phyloP scores from a whole-genome alignment of 768 basidiomycete genomes.

The Suillus americanus region DNA sequence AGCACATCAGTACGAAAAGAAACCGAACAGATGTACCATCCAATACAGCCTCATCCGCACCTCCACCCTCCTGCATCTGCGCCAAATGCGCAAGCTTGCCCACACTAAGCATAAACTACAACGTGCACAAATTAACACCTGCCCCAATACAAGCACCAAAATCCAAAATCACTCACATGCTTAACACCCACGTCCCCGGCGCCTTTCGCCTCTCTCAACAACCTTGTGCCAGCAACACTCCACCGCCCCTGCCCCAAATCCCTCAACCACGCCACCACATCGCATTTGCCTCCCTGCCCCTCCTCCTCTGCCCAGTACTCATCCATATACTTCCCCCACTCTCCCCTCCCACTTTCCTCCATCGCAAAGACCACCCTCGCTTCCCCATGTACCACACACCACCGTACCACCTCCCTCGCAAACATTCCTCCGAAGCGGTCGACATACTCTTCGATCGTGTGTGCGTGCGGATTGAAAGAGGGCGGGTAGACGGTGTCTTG shows the following conservation, averaged over 20 bases:
- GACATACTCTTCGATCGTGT: constrained; percentile 69
- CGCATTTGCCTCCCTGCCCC: constrained; percentile 45
- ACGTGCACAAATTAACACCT: constrained; percentile 9
- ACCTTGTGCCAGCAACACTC: constrained; percentile 59
- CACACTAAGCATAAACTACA: constrained; percentile 85
- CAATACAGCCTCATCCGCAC: constrained; percentile 49
- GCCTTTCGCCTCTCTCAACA: constrained; percentile 59
- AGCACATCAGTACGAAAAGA: background rate
- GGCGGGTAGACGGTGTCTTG: constrained; percentile 62
- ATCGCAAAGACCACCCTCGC: constrained; percentile 80
- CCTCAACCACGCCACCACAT: constrained; percentile 83
- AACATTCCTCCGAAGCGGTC: constrained; percentile 80
- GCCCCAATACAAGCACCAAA: background rate
- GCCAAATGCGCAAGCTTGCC: constrained; percentile 86
- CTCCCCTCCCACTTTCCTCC: constrained; percentile 39
- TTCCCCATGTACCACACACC: constrained; percentile 91
- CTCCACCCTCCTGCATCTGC: constrained; percentile 44
- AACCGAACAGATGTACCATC: constrained; percentile 45
- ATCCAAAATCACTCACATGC: constrained; percentile 55
- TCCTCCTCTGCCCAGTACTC: constrained; percentile 53
- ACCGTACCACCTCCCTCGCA: constrained; percentile 85
- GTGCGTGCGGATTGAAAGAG: constrained; percentile 60
- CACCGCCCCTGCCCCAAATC: constrained; percentile 72
- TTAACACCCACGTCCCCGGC: constrained; percentile 64
- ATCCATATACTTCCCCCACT: constrained; percentile 64